Conservation (phyloP, 208 protist species). For the Balamuthia mandrillaris region DNA sequence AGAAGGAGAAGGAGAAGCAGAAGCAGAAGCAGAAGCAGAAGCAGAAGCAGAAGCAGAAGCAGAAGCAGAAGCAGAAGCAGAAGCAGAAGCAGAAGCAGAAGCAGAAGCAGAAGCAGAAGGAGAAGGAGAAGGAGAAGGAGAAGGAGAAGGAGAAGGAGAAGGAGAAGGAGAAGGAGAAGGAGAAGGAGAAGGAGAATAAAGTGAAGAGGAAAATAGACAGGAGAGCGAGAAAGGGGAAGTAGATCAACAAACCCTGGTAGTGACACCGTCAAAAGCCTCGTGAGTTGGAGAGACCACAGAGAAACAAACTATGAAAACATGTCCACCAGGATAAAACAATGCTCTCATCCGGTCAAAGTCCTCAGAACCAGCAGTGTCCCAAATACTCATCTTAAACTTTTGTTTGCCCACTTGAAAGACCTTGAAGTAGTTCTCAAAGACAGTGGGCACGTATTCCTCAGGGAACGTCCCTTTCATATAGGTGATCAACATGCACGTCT, state of each 20-base stretch:
- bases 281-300: not conserved
- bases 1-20: too few species aligned
- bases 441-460: not conserved
- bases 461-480: conserved; percentile 11
- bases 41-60: too few species aligned
- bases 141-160: too few species aligned
- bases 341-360: conserved; percentile 26
- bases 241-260: not conserved
- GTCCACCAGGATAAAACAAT: not conserved
- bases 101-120: too few species aligned
- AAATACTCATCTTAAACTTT: not conserved
- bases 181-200: too few species aligned
- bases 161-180: too few species aligned
- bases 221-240: not conserved
- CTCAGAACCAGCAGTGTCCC: conserved; percentile 20
- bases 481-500: not conserved
- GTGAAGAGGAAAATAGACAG: too few species aligned
- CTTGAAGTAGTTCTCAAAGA: conserved; percentile 25
- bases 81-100: too few species aligned
- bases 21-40: too few species aligned
- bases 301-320: conserved; percentile 11
- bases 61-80: too few species aligned
- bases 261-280: not conserved
- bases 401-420: not conserved
- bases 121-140: too few species aligned